Percentiles rank a stretch among this genome's conserved stretches.
phyloP scores from a whole-genome alignment of 139 green algal genomes.

The Tetraselmis striata region DNA sequence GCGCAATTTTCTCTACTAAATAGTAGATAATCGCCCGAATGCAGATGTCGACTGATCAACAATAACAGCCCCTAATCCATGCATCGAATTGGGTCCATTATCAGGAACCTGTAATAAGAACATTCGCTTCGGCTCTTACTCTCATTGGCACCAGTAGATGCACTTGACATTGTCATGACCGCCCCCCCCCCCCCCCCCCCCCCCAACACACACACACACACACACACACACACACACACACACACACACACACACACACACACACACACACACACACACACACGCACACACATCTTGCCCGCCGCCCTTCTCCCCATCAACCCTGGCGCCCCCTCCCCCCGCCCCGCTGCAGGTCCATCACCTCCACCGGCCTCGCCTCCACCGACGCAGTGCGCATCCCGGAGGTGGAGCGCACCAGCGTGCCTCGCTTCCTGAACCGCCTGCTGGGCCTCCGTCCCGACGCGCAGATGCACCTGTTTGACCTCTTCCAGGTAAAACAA shows the following conservation, averaged over 20 bases:
- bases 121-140: no score
- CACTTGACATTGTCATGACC: no score
- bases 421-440: constrained; percentile 33
- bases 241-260: neutral
- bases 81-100: no score
- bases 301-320: neutral
- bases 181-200: neutral
- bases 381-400: constrained; percentile 1
- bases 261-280: neutral
- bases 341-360: no score
- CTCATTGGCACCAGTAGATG: no score
- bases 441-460: constrained; percentile 45
- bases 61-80: no score
- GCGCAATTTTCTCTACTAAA: no score
- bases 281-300: neutral
- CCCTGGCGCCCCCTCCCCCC: no score
- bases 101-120: no score
- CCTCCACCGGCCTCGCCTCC: neutral
- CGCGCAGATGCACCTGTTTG: constrained; percentile 46
- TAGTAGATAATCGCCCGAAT: no score
- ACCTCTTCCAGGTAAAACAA: constrained; percentile 39
- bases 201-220: no score
- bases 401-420: constrained; percentile 20
- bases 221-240: neutral
- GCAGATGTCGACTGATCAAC: no score